Evolutionary conservation across 2,329 filamentous ascomycete genomes (phyloP).

Genomic region (Furcasterigmium furcatum): DNA sequence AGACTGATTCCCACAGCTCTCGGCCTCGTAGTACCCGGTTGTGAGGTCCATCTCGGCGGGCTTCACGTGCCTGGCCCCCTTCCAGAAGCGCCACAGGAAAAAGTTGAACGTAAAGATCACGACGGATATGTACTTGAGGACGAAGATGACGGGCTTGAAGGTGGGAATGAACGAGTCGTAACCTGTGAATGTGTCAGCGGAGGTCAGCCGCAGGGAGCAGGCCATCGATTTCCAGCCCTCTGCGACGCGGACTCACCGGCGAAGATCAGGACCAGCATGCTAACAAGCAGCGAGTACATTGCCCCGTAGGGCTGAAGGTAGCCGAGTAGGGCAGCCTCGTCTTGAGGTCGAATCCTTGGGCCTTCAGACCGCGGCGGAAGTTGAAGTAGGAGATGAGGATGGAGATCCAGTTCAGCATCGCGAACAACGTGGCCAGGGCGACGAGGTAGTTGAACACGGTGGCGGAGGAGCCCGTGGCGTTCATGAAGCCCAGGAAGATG

Average conservation of each 20-base stretch:
- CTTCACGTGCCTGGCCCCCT: background rate
- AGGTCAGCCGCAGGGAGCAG: too few species aligned
- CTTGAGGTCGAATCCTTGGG: conserved; percentile 26
- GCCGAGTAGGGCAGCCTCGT: conserved; percentile 33
- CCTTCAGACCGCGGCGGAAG: conserved; percentile 31
- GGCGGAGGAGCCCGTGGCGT: conserved; percentile 26
- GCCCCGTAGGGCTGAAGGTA: conserved; percentile 25
- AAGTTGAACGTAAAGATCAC: conserved; percentile 46
- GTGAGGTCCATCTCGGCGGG: background rate
- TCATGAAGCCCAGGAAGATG: conserved; percentile 34
- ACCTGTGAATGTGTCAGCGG: background rate
- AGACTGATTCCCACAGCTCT: background rate
- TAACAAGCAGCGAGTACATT: background rate
- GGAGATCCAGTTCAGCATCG: conserved; percentile 37
- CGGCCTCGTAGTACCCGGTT: background rate
- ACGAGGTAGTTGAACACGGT: conserved; percentile 38
- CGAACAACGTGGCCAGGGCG: conserved; percentile 37
- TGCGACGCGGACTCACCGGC: background rate
- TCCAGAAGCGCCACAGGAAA: background rate
- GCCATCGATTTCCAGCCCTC: too few species aligned
- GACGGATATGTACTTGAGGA: conserved; percentile 50
- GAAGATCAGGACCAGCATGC: background rate
- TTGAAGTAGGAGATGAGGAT: conserved; percentile 33
- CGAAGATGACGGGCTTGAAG: conserved; percentile 60
- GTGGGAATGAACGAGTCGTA: conserved; percentile 60